A percentile compares a stretch with the other conserved stretches of the same genome.
Evolutionary conservation across 805 yeast species (phyloP).

Genomic region (Blastobotrys mokoenaii): DNA sequence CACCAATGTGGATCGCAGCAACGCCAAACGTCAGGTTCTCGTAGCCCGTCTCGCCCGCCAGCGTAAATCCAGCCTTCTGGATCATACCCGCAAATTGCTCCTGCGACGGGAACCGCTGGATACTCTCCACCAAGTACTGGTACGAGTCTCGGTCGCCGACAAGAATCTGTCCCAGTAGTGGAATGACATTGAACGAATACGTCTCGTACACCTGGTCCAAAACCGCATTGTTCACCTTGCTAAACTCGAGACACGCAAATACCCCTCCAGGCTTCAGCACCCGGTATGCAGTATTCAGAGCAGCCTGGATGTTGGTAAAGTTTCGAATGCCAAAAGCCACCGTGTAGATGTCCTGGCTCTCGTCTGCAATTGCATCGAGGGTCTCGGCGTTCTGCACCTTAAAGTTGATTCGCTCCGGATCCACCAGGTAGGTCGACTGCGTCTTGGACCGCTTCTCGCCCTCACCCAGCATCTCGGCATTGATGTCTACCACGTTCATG

Average conservation of each 20-base stretch:
- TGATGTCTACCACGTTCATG: slow-evolving; percentile 92
- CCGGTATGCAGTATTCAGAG: slow-evolving; percentile 89
- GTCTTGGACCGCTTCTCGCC: slow-evolving; percentile 69
- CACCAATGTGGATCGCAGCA: slow-evolving; percentile 93
- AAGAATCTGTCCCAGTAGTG: slow-evolving; percentile 90
- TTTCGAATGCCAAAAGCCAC: slow-evolving; percentile 96
- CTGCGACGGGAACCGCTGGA: slow-evolving; percentile 84
- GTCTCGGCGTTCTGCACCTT: slow-evolving; percentile 89
- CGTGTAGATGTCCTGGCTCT: slow-evolving; percentile 90
- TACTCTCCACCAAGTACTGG: slow-evolving; percentile 92
- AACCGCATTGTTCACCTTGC: slow-evolving; percentile 76
- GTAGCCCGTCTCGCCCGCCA: slow-evolving; percentile 78
- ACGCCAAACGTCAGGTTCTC: slow-evolving; percentile 92
- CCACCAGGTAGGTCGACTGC: slow-evolving; percentile 50
- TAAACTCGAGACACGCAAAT: slow-evolving; percentile 91
- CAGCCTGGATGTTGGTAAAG: slow-evolving; percentile 90
- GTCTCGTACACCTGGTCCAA: slow-evolving; percentile 74
- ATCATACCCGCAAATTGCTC: slow-evolving; percentile 88
- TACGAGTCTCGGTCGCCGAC: slow-evolving; percentile 95
- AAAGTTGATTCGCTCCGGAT: slow-evolving; percentile 58
- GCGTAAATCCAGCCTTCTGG: slow-evolving; percentile 87
- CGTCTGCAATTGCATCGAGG: slow-evolving; percentile 72
- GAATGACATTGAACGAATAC: slow-evolving; percentile 80
- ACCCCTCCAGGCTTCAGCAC: slow-evolving; percentile 96
- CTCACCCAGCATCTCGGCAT: slow-evolving; percentile 90